Evolutionary conservation across 1,284 basidiomycete genomes (phyloP).

Genomic region (Salmacisia buchloeana): DNA sequence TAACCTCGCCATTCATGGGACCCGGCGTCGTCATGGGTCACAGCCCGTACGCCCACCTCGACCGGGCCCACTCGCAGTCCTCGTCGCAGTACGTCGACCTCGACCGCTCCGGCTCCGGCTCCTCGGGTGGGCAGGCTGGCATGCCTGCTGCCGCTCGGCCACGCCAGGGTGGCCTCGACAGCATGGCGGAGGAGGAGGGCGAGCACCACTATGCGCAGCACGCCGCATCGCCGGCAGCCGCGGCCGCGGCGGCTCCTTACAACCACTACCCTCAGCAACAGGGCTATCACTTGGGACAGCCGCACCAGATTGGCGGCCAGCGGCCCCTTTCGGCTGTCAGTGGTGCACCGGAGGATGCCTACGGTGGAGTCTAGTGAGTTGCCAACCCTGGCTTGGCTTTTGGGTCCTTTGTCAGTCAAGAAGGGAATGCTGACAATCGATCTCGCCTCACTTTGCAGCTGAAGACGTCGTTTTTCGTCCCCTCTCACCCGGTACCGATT

Average conservation of each 20-base stretch:
- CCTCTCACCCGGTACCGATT: no score
- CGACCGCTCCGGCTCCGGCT: constrained; percentile 18
- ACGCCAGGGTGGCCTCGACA: constrained; percentile 3
- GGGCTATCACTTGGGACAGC: constrained; percentile 14
- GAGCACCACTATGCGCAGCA: background rate
- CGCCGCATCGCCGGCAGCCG: background rate
- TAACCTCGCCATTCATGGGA: constrained; percentile 32
- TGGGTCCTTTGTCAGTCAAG: no score
- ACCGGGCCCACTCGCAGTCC: constrained; percentile 22
- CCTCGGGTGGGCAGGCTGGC: constrained; percentile 13
- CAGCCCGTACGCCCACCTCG: constrained; percentile 43
- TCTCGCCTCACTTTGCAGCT: no score
- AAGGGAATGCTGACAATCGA: no score
- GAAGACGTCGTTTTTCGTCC: no score
- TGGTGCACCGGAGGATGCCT: background rate
- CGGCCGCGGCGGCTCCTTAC: background rate
- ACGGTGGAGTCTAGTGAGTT: constrained; percentile 5
- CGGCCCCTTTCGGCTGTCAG: background rate
- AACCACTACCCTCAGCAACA: background rate
- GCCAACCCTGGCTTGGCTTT: no score
- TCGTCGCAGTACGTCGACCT: constrained; percentile 8
- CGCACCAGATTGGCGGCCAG: background rate
- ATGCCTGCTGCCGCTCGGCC: constrained; percentile 12
- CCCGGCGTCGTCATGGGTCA: constrained; percentile 18
- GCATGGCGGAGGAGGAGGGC: background rate